Base-by-base conservation (phyloP, 140 eudicot species). In the Senecio squalidus region DNA sequence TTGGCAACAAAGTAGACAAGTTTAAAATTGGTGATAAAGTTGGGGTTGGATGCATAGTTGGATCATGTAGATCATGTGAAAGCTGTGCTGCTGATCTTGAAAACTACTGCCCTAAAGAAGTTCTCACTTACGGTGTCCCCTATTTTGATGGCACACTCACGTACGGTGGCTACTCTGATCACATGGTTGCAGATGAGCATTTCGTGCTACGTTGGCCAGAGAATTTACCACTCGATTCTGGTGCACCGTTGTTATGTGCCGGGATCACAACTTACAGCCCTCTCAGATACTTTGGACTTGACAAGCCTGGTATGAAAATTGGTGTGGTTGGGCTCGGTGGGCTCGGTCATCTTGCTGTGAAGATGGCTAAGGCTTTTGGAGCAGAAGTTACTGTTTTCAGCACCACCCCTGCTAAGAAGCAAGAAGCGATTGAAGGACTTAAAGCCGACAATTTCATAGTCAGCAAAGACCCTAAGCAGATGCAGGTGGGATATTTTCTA, bases 271-370 rank as follows among this genome's bases (percentile, higher is more conserved):
- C 74, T 21, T 82, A 82, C 54, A 82, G 90, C 51, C 85, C 90
- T 5, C 43, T 82, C 57, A 75, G 60, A 46, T 41, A 62, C 77
- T 78, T 27, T 66, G 83, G 75, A 4, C 78, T 82, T 5, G 76
- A 64, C 67, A 75, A 78, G 58, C 83, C 90, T 0, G 85, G 90
- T 3, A 25, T 49, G 64, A 66, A 71, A 26, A 22, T 82, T 10
- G 85, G 83, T n/a, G 67, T 82, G 3, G 85, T 78, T 0, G 90
- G 89, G 18, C 82, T 80, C 21, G 87, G 87, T 48, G 87, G 87
- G 23, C 71, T 80, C 0, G 83, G 87, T 30, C 87, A 80, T 51
- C 51, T 80, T 48, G 87, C 83, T 14, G 78, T 73, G 6, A 81
- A 81, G 47, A 51, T 82, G 57, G 90, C 85, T 13, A 82, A 82